Evolutionary conservation across 768 basidiomycete species (phyloP).

Genomic region (Psilocybe subaeruginosa): DNA sequence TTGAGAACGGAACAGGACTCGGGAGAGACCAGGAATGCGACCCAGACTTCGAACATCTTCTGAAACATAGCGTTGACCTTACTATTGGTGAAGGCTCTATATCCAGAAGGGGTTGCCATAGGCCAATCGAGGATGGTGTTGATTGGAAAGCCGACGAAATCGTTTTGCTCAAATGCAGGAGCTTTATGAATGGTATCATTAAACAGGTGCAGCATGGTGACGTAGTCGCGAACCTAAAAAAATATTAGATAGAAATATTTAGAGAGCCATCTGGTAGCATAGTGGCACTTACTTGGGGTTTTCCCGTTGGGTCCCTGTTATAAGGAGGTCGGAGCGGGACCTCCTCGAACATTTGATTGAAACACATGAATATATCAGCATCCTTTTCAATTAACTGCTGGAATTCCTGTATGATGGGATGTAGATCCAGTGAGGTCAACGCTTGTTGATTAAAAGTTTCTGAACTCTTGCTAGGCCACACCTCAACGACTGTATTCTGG

Average conservation of each 20-base stretch:
- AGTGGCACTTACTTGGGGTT: neutral
- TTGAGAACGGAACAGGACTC: neutral
- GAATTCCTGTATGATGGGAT: slow-evolving; percentile 9
- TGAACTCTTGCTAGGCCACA: no score
- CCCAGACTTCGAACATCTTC: slow-evolving; percentile 4
- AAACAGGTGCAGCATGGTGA: neutral
- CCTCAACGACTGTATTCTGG: no score
- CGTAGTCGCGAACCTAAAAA: slow-evolving; percentile 6
- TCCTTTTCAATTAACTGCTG: slow-evolving; percentile 7
- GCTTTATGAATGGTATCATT: neutral
- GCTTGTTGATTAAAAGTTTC: no score
- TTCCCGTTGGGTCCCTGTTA: slow-evolving; percentile 7
- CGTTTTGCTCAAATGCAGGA: neutral
- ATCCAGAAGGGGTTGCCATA: neutral
- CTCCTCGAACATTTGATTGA: slow-evolving; percentile 12
- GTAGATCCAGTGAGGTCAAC: neutral
- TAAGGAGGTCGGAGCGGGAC: slow-evolving; percentile 5
- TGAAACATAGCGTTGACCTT: slow-evolving; percentile 1
- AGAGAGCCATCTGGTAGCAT: no score
- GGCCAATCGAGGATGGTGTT: slow-evolving; percentile 7
- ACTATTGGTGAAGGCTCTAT: neutral
- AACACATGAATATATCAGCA: slow-evolving; percentile 7
- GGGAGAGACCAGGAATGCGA: neutral
- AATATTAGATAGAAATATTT: neutral
- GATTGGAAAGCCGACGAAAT: slow-evolving; percentile 4